These are phyloP conservation scores for Jatropha podagrica DNA, from an alignment of 441 rosid genomes.

Conservation along the genomic window DNA sequence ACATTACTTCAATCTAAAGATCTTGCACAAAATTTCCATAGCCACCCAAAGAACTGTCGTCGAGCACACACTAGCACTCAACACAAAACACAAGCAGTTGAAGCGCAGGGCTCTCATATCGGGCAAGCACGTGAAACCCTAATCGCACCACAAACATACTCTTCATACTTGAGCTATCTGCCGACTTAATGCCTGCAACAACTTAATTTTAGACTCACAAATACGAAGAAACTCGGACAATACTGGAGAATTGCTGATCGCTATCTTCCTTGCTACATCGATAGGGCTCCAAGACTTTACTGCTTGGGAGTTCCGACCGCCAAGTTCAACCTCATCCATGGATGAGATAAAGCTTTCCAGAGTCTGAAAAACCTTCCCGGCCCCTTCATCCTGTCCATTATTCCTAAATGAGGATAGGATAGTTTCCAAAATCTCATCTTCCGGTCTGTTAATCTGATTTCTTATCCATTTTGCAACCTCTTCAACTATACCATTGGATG, in stretches of 20 bases:
- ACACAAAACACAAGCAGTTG: neutral
- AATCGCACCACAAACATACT: neutral
- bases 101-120: neutral
- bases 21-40: neutral
- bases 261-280: slow-evolving; percentile 60
- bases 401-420: slow-evolving; percentile 45
- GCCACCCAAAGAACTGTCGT: neutral
- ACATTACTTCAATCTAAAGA: neutral
- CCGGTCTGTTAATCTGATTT: slow-evolving; percentile 46
- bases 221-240: slow-evolving; percentile 52
- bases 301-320: slow-evolving; percentile 55
- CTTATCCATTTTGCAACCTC: slow-evolving; percentile 53
- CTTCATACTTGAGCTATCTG: slow-evolving; percentile 56
- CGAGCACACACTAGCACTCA: neutral
- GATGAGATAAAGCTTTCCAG: slow-evolving; percentile 47
- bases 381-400: slow-evolving; percentile 49
- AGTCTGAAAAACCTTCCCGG: slow-evolving; percentile 63
- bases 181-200: slow-evolving; percentile 53
- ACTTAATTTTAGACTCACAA: slow-evolving; percentile 68
- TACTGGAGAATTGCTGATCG: slow-evolving; percentile 42
- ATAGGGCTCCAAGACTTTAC: slow-evolving; percentile 62
- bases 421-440: slow-evolving; percentile 54
- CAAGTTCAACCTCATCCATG: slow-evolving; percentile 49
- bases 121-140: neutral
- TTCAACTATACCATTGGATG: slow-evolving; percentile 44